Evolutionary conservation across 164 flowering plant genomes (phyloP).

Genomic region (Vitis rotundifolia): DNA sequence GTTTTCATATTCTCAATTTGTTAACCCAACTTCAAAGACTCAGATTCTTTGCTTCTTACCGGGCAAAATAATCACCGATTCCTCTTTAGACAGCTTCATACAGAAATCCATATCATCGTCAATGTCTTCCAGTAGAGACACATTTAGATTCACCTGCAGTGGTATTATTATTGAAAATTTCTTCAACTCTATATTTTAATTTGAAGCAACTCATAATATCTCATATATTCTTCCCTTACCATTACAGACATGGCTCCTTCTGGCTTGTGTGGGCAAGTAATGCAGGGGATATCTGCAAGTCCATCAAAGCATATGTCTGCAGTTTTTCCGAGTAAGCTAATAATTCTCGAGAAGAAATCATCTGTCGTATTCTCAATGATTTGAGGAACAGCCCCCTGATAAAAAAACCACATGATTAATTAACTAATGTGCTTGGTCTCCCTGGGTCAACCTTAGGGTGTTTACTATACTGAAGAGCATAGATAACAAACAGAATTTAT

Average conservation of each 20-base stretch:
- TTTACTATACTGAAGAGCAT: too few species aligned
- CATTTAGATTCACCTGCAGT: slow-evolving; percentile 41
- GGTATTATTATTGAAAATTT: background rate
- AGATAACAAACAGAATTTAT: too few species aligned
- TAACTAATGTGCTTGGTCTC: too few species aligned
- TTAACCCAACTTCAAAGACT: too few species aligned
- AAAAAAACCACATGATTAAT: background rate
- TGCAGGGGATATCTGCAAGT: slow-evolving; percentile 43
- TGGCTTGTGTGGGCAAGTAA: slow-evolving; percentile 48
- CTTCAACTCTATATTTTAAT: background rate
- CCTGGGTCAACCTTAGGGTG: too few species aligned
- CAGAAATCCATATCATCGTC: slow-evolving; percentile 47
- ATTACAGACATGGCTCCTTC: slow-evolving; percentile 51
- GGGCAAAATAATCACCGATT: slow-evolving; percentile 45
- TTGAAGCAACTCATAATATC: too few species aligned
- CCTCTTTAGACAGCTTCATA: slow-evolving; percentile 48
- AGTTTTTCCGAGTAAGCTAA: slow-evolving; percentile 22
- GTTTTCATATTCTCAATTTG: too few species aligned
- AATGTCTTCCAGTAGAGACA: slow-evolving; percentile 38
- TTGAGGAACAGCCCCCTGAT: slow-evolving; percentile 50
- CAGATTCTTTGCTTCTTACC: slow-evolving; percentile 26
- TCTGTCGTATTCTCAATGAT: slow-evolving; percentile 36
- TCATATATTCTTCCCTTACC: slow-evolving; percentile 22
- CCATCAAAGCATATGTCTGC: slow-evolving; percentile 34
- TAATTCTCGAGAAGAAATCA: slow-evolving; percentile 30